A percentile compares a stretch with the other conserved stretches of the same genome.
phyloP scores from a whole-genome alignment of 306 rosid genomes.

The Malus sieversii region DNA sequence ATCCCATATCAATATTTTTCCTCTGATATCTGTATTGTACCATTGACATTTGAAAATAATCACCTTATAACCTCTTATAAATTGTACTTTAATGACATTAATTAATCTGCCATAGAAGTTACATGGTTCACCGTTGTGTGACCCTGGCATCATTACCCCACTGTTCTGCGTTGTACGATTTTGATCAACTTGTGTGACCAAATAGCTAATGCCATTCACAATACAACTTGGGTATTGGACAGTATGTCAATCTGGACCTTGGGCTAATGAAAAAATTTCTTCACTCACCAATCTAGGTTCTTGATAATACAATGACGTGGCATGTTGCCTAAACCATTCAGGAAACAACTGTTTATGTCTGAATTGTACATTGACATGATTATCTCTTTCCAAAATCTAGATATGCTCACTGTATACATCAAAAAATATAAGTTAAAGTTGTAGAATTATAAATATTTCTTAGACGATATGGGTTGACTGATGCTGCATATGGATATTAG shows the following conservation, averaged over 20 bases:
- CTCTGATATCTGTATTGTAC: not conserved
- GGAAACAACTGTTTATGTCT: too few species aligned
- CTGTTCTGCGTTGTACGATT: not conserved
- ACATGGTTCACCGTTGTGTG: not conserved
- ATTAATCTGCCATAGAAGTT: not conserved
- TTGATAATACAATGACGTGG: not conserved
- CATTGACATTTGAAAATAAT: not conserved
- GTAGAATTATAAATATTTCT: too few species aligned
- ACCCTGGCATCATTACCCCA: not conserved
- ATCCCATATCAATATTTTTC: not conserved
- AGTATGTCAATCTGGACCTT: too few species aligned
- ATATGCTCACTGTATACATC: not conserved
- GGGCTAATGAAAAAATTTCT: too few species aligned
- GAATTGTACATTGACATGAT: not conserved
- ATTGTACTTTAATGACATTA: not conserved
- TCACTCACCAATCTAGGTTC: too few species aligned
- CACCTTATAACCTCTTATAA: not conserved
- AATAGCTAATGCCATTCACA: not conserved
- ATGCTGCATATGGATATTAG: too few species aligned
- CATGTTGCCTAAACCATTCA: too few species aligned
- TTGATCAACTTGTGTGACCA: not conserved
- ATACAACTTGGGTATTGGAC: too few species aligned
- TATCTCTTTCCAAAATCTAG: too few species aligned
- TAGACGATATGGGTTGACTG: too few species aligned
- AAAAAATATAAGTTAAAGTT: not conserved